A percentile compares a stretch with the other conserved stretches of the same genome.
phyloP scores from a whole-genome alignment of 768 basidiomycete species.

The Lyophyllum shimeji region DNA sequence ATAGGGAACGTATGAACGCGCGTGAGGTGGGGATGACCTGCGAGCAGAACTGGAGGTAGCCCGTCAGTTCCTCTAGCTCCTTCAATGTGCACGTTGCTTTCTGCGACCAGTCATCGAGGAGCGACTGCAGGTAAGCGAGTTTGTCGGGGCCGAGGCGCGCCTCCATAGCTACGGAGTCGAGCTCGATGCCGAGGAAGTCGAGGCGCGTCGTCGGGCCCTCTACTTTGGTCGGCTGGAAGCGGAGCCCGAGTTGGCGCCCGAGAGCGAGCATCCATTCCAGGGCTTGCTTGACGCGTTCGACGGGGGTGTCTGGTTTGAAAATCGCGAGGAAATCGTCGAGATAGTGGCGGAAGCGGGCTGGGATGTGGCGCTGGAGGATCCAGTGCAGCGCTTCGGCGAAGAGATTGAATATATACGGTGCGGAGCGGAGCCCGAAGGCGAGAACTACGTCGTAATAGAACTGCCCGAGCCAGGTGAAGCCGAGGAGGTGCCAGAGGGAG shows the following conservation, averaged over 20 bases:
- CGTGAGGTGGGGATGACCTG: constrained; percentile 31
- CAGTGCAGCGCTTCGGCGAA: constrained; percentile 40
- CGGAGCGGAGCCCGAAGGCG: constrained; percentile 30
- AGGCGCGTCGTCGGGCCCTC: constrained; percentile 18
- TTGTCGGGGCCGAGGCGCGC: constrained; percentile 32
- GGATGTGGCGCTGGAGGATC: constrained; percentile 36
- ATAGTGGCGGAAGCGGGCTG: constrained; percentile 28
- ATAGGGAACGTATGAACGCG: constrained; percentile 26
- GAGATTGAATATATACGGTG: constrained; percentile 40
- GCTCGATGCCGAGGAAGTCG: constrained; percentile 27
- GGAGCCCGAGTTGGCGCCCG: constrained; percentile 25
- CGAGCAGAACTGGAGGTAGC: constrained; percentile 32
- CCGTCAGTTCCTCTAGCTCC: constrained; percentile 30
- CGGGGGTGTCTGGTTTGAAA: constrained; percentile 15
- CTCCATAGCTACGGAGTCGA: constrained; percentile 24
- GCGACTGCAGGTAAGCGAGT: constrained; percentile 20
- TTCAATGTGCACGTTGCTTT: constrained; percentile 18
- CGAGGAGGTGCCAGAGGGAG: constrained; percentile 31
- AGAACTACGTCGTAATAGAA: constrained; percentile 31
- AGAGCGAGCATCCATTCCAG: constrained; percentile 30
- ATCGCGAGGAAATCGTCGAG: constrained; percentile 34
- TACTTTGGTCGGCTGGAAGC: constrained; percentile 27
- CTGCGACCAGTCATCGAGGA: constrained; percentile 23
- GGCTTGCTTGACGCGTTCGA: constrained; percentile 9
- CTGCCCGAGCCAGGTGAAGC: constrained; percentile 27